Evolutionary conservation across 495 filamentous ascomycete species (phyloP).

Genomic region (Neurospora tetraspora): DNA sequence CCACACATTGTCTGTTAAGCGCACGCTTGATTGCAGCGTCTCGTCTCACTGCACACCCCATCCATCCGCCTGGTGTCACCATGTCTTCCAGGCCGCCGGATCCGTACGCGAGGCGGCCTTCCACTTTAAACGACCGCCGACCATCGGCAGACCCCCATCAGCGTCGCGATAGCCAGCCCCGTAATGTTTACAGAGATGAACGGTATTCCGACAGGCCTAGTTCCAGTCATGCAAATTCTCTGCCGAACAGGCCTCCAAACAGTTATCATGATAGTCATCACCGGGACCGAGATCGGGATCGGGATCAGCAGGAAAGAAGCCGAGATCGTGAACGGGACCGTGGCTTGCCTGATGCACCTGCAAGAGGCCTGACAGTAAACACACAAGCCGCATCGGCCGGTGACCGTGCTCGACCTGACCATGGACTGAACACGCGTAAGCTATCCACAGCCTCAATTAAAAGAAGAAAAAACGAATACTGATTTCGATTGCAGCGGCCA

Average conservation of each 20-base stretch:
- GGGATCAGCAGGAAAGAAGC: not conserved
- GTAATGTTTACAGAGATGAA: not conserved
- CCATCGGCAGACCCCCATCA: slow-evolving; percentile 3
- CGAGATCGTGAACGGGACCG: not conserved
- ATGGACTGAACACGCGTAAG: not conserved
- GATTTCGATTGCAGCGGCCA: not conserved
- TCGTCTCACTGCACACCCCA: not conserved
- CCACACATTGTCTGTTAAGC: not conserved
- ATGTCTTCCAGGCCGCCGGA: slow-evolving; percentile 16
- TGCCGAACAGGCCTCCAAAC: not conserved
- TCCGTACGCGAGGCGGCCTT: slow-evolving; percentile 12
- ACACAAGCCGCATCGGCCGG: not conserved
- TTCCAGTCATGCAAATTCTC: not conserved
- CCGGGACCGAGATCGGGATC: not conserved
- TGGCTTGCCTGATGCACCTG: not conserved
- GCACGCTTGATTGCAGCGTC: not conserved
- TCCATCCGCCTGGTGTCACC: not conserved
- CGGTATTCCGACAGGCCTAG: slow-evolving; percentile 1
- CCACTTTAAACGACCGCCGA: slow-evolving; percentile 12
- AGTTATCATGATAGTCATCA: not conserved
- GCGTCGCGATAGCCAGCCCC: slow-evolving; percentile 6
- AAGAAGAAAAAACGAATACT: not conserved
- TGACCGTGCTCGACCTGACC: not conserved
- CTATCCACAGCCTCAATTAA: not conserved
- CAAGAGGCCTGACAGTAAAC: not conserved